Conservation (phyloP, 768 basidiomycete species). For the Tylopilus plumbeoviolaceoides region DNA sequence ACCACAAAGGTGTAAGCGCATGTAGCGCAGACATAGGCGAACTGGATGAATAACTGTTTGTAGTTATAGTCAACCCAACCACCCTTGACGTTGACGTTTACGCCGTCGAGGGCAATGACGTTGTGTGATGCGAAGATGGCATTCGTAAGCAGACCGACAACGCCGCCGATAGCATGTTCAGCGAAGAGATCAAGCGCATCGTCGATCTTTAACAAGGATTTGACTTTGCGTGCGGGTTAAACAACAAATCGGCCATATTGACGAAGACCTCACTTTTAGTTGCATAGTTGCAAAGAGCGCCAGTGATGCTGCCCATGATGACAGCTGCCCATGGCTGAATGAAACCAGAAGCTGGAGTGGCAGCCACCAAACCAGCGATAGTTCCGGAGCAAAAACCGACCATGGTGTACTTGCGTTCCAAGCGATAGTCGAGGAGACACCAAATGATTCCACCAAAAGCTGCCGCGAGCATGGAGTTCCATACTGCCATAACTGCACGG, state of each 20-base stretch:
- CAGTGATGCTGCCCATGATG: conserved; percentile 70
- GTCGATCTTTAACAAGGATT: conserved; percentile 67
- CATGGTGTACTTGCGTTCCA: conserved; percentile 82
- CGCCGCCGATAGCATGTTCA: conserved; percentile 83
- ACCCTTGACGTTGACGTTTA: conserved; percentile 48
- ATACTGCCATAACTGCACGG: conserved; percentile 77
- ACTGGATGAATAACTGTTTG: conserved; percentile 77
- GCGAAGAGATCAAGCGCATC: conserved; percentile 93
- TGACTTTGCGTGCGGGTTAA: conserved; percentile 43
- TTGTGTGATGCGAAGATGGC: conserved; percentile 68
- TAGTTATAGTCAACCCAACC: conserved; percentile 76
- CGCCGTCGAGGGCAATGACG: conserved; percentile 66
- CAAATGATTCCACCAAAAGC: conserved; percentile 81
- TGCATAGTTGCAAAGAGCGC: conserved; percentile 74
- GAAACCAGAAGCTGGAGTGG: conserved; percentile 84
- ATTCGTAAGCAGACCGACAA: conserved; percentile 68
- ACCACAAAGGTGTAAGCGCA: conserved; percentile 58
- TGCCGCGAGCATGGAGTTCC: conserved; percentile 86
- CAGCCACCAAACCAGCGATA: conserved; percentile 84
- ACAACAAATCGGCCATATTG: background rate
- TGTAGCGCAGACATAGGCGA: conserved; percentile 58
- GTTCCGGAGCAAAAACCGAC: conserved; percentile 90
- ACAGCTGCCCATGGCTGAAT: conserved; percentile 75
- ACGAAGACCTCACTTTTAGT: conserved; percentile 58
- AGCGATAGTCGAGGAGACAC: conserved; percentile 75